Evolutionary conservation across 2,329 filamentous ascomycete species (phyloP), one percentile per base, ranked within the genome.

Genomic region (Colletotrichum godetiae): DNA sequence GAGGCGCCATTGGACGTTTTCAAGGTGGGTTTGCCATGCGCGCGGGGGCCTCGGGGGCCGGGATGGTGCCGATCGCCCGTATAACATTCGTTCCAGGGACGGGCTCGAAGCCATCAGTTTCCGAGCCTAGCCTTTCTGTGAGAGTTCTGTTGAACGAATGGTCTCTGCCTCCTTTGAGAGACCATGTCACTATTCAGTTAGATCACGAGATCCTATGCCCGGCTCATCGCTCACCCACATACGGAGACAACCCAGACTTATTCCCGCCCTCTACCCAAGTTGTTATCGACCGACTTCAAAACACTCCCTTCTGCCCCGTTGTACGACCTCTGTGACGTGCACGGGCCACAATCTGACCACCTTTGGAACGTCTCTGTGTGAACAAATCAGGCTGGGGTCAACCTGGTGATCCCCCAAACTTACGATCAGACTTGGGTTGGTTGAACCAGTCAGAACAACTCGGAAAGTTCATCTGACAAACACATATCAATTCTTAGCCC

Each of bases 271-370:
- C 42, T 49, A 19, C 37, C 37, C 22, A 29, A 22, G 27, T 10
- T n/a, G 37, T 33, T 13, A 13, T 58, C 15, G 19, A n/a, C 27
- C 11, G 27, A 62, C 31, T 52, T n/a, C 59, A 31, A 31, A 33
- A 5, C 59, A 29, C 42, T 62, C 59, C 5, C n/a, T 22, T 31
- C 5, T 15, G 3, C 10, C 11, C 42, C 3, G 53, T 67, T 57
- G 53, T 31, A 57, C 64, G 22, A 49, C 27, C 22, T 62, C 49
- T 62, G 57, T 10, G 64, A 68, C 68, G 68, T 62, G 68, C 68
- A 72, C 68, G 64, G 68, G 49, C 64, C 57, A 72, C 15, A 56
- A 68, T 68, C 68, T 62, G 27, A 62, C 68, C 68, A 71, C 63
- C 53, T 53, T 8, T 42, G 27, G 22, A 10, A 46, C 55, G 12